Evolutionary conservation across 805 yeast species (phyloP).

Genomic region (Lachancea waltii): DNA sequence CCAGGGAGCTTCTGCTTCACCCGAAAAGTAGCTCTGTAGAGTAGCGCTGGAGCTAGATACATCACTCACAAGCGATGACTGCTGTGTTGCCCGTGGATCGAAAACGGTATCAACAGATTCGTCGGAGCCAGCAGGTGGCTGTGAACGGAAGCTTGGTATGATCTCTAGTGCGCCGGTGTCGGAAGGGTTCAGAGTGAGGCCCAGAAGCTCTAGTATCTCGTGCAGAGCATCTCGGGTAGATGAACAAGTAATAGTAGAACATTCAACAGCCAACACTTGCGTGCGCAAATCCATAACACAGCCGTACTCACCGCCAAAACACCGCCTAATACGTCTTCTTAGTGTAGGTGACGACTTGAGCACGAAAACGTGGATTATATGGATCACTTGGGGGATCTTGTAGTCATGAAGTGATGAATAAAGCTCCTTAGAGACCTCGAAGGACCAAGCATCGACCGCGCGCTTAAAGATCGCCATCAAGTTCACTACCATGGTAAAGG

Average conservation of each 20-base stretch:
- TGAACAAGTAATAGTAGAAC: slow-evolving; percentile 3
- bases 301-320: slow-evolving; percentile 2
- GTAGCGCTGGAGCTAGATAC: slow-evolving; percentile 3
- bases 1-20: slow-evolving; percentile 5
- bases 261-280: slow-evolving; percentile 3
- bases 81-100: not conserved
- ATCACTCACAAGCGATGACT: not conserved
- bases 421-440: slow-evolving; percentile 6
- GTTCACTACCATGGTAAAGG: slow-evolving; percentile 6
- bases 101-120: slow-evolving; percentile 1
- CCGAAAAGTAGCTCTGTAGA: not conserved
- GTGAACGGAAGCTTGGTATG: not conserved
- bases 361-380: slow-evolving; percentile 7
- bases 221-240: slow-evolving; percentile 2
- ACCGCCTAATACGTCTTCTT: slow-evolving; percentile 3
- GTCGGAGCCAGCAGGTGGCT: not conserved
- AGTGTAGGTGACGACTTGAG: slow-evolving; percentile 4
- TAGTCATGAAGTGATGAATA: slow-evolving; percentile 9
- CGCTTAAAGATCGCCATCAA: slow-evolving; percentile 8
- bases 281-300: slow-evolving; percentile 1
- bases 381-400: slow-evolving; percentile 11
- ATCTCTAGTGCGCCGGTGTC: not conserved
- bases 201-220: not conserved
- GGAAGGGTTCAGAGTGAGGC: not conserved
- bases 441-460: slow-evolving; percentile 5